Base-by-base conservation (phyloP, 2,329 filamentous ascomycete species). In the Emericellopsis cladophorae region DNA sequence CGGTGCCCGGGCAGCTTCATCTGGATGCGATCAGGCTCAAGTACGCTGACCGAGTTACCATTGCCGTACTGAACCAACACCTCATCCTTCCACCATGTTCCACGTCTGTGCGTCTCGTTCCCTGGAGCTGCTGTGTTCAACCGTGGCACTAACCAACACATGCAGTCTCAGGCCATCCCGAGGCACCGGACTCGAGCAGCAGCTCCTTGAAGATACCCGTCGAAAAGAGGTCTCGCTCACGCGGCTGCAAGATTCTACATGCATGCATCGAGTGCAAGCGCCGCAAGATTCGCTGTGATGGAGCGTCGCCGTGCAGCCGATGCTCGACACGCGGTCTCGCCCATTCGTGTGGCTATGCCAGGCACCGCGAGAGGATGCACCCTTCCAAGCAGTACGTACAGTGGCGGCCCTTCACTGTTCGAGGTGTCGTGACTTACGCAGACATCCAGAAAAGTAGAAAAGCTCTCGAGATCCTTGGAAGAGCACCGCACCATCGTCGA, bases 241-340 rank as follows among this genome's bases (percentile, higher is more conserved):
- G 16, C 18, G 26, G 26, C 26, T 29, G 26, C 15, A 41, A 36
- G 34, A 35, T 36, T 7, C 32, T 15, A 5, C 40, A 41, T 35
- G 40, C 40, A 14, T 41, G 40, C 18, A 36, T 24, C n/a, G 40
- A 41, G 26, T 41, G 40, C 24, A 36, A 37, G 26, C 21, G 40
- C 29, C 40, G 40, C 40, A 41, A 41, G 34, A 41, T 41, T 26
- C 40, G 40, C 18, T 41, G 40, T n/a, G 40, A 41, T 29, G 40
- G 40, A 11, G 34, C 16, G 15, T 18, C 36, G 8, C 40, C 40
- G 3, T 41, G 40, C n/a, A 29, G 24, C 14, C 14, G 33, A 18
- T 41, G 40, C 34, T n/a, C 18, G 15, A 18, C 32, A 5, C 32
- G 40, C 7, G 23, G 33, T 6, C 18, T 31, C n/a, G 22, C 11